Conservation (phyloP, 306 rosid species). For the Quercus dentata region DNA sequence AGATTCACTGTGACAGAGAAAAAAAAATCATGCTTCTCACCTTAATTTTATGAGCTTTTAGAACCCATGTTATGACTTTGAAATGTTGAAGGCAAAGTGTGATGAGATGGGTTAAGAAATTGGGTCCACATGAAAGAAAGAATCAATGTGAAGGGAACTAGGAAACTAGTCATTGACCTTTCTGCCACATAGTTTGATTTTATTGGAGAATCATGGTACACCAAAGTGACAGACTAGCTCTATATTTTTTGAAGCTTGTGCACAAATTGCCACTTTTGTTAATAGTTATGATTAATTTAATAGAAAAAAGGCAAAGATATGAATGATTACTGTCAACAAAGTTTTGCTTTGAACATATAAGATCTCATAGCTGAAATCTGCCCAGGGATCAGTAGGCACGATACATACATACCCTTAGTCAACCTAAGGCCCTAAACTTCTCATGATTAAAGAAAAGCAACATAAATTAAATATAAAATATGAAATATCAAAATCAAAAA, state of each 20-base stretch:
- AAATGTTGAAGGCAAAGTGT: no score
- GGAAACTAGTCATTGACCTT: no score
- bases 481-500: background rate
- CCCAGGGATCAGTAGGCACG: slow-evolving; percentile 36
- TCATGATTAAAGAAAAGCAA: slow-evolving; percentile 22
- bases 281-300: slow-evolving; percentile 17
- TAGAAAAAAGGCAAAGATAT: slow-evolving; percentile 14
- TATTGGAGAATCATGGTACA: no score
- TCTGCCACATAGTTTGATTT: no score
- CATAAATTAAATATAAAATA: background rate
- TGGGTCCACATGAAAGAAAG: no score
- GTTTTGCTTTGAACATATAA: slow-evolving; percentile 15
- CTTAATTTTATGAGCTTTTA: no score
- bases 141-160: no score
- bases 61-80: no score
- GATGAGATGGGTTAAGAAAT: no score
- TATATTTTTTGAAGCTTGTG: slow-evolving; percentile 16
- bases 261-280: slow-evolving; percentile 31
- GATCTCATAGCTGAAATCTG: slow-evolving; percentile 30
- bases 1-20: no score
- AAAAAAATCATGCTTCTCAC: no score
- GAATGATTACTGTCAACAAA: slow-evolving; percentile 41
- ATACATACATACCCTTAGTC: slow-evolving; percentile 27
- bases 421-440: slow-evolving; percentile 22
- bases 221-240: no score